Base-by-base conservation (phyloP, 139 green algal genomes). In the Chlamydomonas applanata region DNA sequence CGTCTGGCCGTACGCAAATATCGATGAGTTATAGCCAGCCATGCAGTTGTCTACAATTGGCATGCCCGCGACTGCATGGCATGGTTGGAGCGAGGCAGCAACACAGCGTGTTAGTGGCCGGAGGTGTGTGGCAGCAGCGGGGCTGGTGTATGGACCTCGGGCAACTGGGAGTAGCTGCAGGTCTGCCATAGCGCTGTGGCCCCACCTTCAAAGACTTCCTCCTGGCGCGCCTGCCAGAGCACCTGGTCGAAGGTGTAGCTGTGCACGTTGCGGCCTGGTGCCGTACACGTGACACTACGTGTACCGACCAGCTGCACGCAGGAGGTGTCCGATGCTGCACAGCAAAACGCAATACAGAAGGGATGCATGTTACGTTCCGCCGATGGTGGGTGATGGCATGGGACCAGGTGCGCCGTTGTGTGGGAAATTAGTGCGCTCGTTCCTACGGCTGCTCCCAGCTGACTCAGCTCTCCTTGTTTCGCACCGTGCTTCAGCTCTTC, bases 1-100 rank as follows among this genome's bases (percentile, higher is more conserved):
- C 7, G 91, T 95, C 77, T 94, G 86, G 4, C 89, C 88, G 46
- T 95, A 95, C 1, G 86, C 89, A 79, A 96, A 93, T n/a, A 94
- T 87, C 2, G 83, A 87, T 1, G 81, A 88, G 76, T 96, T 96
- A 82, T 90, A 93, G 2, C 91, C 90, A 14, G 75, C 72, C 71
- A 96, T 77, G 69, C 83, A 89, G 81, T 94, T 90, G 59, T 93
- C 82, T 33, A 96, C 89, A 53, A 88, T 85, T 17, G 85, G 79
- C 20, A 78, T 56, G 24, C 90, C 91, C 16, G 80, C 86, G n/a
- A 86, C 88, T 91, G 84, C 79, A n/a, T n/a, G n/a, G n/a, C n/a
- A n/a, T n/a, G n/a, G n/a, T n/a, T n/a, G n/a, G n/a, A n/a, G n/a
- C n/a, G n/a, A n/a, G n/a, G n/a, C n/a, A n/a, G n/a, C n/a, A n/a